Evolutionary conservation across 2,329 filamentous ascomycete genomes (phyloP).

Genomic region (Phialocephala sp.): DNA sequence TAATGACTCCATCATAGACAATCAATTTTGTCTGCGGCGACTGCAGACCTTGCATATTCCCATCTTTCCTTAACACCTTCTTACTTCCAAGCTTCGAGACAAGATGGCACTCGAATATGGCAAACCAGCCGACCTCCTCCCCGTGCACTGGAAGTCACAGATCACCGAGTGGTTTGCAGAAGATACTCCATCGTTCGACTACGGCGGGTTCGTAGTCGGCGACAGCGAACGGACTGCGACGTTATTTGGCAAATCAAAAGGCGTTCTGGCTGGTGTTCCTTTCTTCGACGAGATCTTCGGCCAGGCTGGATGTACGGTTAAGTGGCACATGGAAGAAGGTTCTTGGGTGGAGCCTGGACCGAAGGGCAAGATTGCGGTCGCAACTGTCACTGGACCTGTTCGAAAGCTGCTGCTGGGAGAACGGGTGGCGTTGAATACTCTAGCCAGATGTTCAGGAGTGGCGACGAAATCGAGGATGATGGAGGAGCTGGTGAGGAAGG

Average conservation of each 20-base stretch:
- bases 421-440: constrained; percentile 87
- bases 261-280: constrained; percentile 87
- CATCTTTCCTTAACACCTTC: background rate
- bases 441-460: constrained; percentile 90
- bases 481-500: constrained; percentile 60
- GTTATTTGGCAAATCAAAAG: constrained; percentile 72
- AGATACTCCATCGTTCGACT: constrained; percentile 96
- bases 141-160: constrained; percentile 80
- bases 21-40: background rate
- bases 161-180: constrained; percentile 90
- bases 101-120: constrained; percentile 52
- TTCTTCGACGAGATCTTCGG: constrained; percentile 95
- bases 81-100: background rate
- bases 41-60: background rate
- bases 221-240: constrained; percentile 66
- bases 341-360: constrained; percentile 63
- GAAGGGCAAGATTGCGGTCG: constrained; percentile 63
- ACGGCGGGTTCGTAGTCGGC: constrained; percentile 95
- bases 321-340: constrained; percentile 86
- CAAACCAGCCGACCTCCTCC: constrained; percentile 75
- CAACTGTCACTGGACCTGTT: constrained; percentile 85
- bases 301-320: constrained; percentile 88
- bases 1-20: background rate
- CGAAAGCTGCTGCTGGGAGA: constrained; percentile 83
- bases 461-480: constrained; percentile 71